These are phyloP conservation scores for Kuraishia borneana DNA, from an alignment of 805 yeast species.

Conservation along the genomic window DNA sequence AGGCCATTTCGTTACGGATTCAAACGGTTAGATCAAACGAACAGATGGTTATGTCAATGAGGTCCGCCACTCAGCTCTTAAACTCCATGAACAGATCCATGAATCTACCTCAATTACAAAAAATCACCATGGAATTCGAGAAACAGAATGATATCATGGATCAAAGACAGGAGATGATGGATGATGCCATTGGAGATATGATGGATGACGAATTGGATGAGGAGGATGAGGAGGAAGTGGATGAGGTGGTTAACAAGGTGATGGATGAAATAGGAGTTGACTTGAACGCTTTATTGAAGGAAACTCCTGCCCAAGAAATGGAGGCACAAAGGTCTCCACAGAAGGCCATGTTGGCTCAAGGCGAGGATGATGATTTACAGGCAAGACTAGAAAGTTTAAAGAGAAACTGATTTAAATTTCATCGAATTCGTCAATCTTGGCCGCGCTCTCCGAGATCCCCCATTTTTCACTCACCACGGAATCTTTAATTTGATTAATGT, in stretches of 20 bases:
- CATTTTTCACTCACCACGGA: constrained; percentile 19
- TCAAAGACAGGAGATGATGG: constrained; percentile 98
- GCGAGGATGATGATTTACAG: constrained; percentile 75
- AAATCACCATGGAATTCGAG: constrained; percentile 92
- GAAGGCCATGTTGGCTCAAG: constrained; percentile 15
- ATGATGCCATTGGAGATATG: constrained; percentile 93
- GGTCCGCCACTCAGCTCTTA: constrained; percentile 79
- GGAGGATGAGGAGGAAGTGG: constrained; percentile 76
- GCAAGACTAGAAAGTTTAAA: constrained; percentile 80
- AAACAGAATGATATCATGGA: constrained; percentile 94
- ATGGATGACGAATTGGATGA: constrained; percentile 85
- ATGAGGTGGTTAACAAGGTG: constrained; percentile 83
- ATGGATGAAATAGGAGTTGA: constrained; percentile 95
- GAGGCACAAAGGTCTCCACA: constrained; percentile 23
- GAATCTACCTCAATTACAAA: constrained; percentile 83
- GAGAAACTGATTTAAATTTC: constrained; percentile 19
- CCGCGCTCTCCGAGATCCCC: constrained; percentile 23
- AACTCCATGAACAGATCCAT: constrained; percentile 81
- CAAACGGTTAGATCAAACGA: constrained; percentile 90
- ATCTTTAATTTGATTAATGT: constrained; percentile 14
- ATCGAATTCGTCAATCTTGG: constrained; percentile 15
- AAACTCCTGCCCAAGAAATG: constrained; percentile 25
- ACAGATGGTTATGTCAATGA: constrained; percentile 92
- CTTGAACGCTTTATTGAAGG: constrained; percentile 38
- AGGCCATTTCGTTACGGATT: constrained; percentile 84